Conservation (phyloP, 306 rosid species). For the Mimosa pudica region DNA sequence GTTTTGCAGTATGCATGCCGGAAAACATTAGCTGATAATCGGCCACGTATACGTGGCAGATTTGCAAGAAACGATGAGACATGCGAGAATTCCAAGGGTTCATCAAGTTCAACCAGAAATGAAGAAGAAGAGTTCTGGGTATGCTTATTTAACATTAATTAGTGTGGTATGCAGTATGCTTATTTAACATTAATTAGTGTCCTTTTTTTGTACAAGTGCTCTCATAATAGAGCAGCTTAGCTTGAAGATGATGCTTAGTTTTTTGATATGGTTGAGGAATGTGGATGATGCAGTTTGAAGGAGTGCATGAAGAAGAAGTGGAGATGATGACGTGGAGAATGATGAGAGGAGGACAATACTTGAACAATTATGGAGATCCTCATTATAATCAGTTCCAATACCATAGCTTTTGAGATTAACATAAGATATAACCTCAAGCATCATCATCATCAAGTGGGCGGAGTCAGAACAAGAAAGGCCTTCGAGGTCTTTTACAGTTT, state of each 20-base stretch:
- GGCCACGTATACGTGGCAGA: slow-evolving; percentile 96
- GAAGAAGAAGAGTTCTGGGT: slow-evolving; percentile 89
- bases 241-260: background rate
- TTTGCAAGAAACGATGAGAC: slow-evolving; percentile 88
- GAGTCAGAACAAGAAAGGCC: background rate
- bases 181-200: too few relatives aligned
- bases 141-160: background rate
- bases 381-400: slow-evolving; percentile 48
- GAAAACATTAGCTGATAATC: slow-evolving; percentile 90
- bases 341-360: slow-evolving; percentile 42
- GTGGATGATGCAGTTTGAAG: slow-evolving; percentile 51
- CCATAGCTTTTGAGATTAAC: slow-evolving; percentile 49
- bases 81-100: slow-evolving; percentile 56
- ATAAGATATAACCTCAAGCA: background rate
- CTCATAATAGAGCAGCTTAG: background rate
- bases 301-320: slow-evolving; percentile 56
- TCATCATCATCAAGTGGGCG: background rate
- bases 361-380: slow-evolving; percentile 40
- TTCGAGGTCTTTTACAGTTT: background rate
- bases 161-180: slow-evolving; percentile 36
- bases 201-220: too few relatives aligned
- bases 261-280: background rate
- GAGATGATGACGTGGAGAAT: slow-evolving; percentile 35
- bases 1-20: slow-evolving; percentile 86
- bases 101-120: slow-evolving; percentile 60